These are phyloP conservation scores for Saccharomyces cerevisiae DNA, from an alignment of 805 yeast genomes.

Conservation along the genomic window DNA sequence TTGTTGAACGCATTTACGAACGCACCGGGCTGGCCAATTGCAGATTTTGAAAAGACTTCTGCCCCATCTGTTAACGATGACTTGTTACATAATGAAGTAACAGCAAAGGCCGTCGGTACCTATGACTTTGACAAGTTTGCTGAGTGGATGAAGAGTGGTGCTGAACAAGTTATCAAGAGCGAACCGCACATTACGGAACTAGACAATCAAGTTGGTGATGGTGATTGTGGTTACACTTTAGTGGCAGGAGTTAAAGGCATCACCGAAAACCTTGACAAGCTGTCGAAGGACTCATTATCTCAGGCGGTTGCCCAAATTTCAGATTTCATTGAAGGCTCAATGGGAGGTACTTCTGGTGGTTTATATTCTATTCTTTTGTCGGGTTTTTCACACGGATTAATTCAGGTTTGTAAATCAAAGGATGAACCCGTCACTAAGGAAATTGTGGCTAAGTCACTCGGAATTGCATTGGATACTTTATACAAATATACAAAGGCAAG, in stretches of 20 bases:
- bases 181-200: constrained; percentile 80
- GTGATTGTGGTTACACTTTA: constrained; percentile 92
- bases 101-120: constrained; percentile 30
- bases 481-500: constrained; percentile 86
- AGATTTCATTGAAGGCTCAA: constrained; percentile 75
- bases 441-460: constrained; percentile 41
- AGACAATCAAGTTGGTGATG: constrained; percentile 90
- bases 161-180: constrained; percentile 44
- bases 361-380: constrained; percentile 78
- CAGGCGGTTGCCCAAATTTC: constrained; percentile 63
- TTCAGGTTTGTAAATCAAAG: constrained; percentile 18
- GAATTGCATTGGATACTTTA: constrained; percentile 58
- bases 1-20: constrained; percentile 63
- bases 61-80: constrained; percentile 29
- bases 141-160: constrained; percentile 39
- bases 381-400: constrained; percentile 55
- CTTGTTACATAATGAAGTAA: constrained; percentile 26
- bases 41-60: constrained; percentile 17
- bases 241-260: constrained; percentile 76
- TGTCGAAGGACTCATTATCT: constrained; percentile 37
- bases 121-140: constrained; percentile 30
- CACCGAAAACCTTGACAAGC: constrained; percentile 40
- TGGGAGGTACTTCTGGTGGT: constrained; percentile 98
- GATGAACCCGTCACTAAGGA: constrained; percentile 26
- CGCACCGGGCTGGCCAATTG: constrained; percentile 71